Evolutionary conservation across 2,329 filamentous ascomycete genomes (phyloP), one percentile per base, ranked within the genome.

Genomic region (Colletotrichum caudatum): DNA sequence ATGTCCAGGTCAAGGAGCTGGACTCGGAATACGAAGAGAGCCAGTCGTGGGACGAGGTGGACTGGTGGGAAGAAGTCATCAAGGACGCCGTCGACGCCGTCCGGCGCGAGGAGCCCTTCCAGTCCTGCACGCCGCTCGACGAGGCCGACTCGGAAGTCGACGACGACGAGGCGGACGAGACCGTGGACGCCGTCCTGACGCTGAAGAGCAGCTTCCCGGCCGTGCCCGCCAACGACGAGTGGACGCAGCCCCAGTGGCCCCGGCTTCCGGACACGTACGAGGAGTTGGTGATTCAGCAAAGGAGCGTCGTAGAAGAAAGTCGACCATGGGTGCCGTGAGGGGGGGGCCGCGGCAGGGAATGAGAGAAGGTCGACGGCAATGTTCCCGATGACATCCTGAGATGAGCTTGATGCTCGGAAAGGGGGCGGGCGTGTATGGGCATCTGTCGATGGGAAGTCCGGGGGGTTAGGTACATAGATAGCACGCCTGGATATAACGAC

Each of bases 41-140:
- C 4, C 20, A 39, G 14, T 63, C 56, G 11, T 73, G 73, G 73
- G 64, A 71, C 39, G 66, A 67, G 39, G 50, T 71, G 14, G 62
- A 66, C 59, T 71, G 71, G 71, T 73, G 73, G 66, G 66, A 64
- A 7, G 66, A 70, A 23, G 56, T 71, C 4, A 71, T 74, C 50
- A 71, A 70, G 35, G 73, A 74, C 50, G 73, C 73, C n/a, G 58
- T 74, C 14, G 65, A 66, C 20, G 63, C 73, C 2, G 73, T 72
- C 5, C 57, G 66, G 16, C 63, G 60, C 23, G 66, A 71, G 9
- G 59, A 73, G 16, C 58, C 56, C 0, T 73, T 74, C 18, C 73
- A 74, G 54, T 58, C 60, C 6, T 66, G 39, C 2, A 65, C 48
- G 11, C 66, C 71, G 35, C 65, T 74, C 54, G 73, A 74, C 46